Evolutionary conservation across 495 filamentous ascomycete genomes (phyloP).

Genomic region (Penicillium tannophilum): DNA sequence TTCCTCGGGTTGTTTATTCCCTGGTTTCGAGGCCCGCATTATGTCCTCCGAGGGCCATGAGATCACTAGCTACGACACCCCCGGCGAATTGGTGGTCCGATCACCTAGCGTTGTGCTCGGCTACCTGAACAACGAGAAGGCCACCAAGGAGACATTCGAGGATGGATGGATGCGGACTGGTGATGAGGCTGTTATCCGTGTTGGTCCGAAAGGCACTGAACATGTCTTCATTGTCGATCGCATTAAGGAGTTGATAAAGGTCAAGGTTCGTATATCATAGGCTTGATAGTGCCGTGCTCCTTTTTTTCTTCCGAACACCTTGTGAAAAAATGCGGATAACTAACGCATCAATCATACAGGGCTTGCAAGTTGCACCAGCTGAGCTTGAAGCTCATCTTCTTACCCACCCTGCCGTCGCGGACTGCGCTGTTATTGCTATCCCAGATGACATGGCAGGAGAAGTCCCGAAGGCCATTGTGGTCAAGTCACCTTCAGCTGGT

Average conservation of each 20-base stretch:
- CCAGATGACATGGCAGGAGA: conserved; percentile 77
- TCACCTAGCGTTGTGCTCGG: conserved; percentile 77
- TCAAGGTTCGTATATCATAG: conserved; percentile 62
- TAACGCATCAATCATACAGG: conserved; percentile 46
- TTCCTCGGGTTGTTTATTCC: conserved; percentile 71
- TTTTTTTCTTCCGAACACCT: not conserved
- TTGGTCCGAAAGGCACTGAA: conserved; percentile 65
- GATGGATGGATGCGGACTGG: conserved; percentile 85
- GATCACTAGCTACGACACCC: conserved; percentile 72
- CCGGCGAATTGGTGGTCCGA: conserved; percentile 78
- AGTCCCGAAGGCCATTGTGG: conserved; percentile 84
- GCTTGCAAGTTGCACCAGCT: conserved; percentile 87
- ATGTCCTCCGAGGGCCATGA: conserved; percentile 74
- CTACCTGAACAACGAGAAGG: conserved; percentile 83
- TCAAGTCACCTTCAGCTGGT: conserved; percentile 64
- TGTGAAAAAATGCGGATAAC: not conserved
- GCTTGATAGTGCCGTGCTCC: too few species aligned
- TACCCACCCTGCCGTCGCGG: conserved; percentile 75
- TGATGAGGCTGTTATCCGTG: conserved; percentile 75
- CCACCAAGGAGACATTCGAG: conserved; percentile 77
- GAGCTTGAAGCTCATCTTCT: conserved; percentile 90
- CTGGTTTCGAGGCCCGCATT: conserved; percentile 67
- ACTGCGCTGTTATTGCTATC: conserved; percentile 82
- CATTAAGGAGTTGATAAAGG: conserved; percentile 93
- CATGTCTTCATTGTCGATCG: conserved; percentile 85